phyloP scores from a whole-genome alignment of 495 filamentous ascomycete species.

The Apiosordaria backusii region DNA sequence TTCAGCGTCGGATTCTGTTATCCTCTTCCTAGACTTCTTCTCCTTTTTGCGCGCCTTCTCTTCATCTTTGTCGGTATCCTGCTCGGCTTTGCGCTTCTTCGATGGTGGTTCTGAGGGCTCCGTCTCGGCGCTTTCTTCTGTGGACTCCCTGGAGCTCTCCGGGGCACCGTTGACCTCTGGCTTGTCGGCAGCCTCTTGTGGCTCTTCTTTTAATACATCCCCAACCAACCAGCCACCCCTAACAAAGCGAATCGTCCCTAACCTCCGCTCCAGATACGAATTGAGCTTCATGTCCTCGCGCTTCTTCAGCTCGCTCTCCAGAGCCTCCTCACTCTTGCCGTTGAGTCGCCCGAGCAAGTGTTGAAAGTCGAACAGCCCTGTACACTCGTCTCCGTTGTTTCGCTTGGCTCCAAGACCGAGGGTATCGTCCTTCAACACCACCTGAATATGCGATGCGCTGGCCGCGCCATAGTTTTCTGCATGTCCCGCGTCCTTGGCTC shows the following conservation, averaged over 20 bases:
- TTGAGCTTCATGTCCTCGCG: conserved; percentile 61
- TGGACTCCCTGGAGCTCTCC: not conserved
- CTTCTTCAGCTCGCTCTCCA: conserved; percentile 61
- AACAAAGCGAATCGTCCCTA: conserved; percentile 75
- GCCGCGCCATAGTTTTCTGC: conserved; percentile 69
- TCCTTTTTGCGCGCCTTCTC: conserved; percentile 32
- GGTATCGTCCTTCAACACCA: conserved; percentile 81
- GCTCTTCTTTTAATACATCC: conserved; percentile 39
- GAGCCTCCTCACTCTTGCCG: conserved; percentile 68
- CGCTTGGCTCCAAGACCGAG: conserved; percentile 79
- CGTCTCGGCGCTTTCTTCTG: not conserved
- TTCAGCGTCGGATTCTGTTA: conserved; percentile 31
- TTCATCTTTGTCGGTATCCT: conserved; percentile 26
- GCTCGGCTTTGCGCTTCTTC: conserved; percentile 27
- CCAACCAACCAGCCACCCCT: conserved; percentile 73
- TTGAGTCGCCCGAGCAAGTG: conserved; percentile 83
- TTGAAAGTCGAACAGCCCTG: conserved; percentile 79
- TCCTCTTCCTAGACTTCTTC: conserved; percentile 46
- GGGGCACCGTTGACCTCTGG: not conserved
- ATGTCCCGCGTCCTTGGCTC: conserved; percentile 68
- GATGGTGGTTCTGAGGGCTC: conserved; percentile 8
- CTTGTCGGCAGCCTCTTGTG: conserved; percentile 8
- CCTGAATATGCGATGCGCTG: conserved; percentile 72
- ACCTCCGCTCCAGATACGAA: conserved; percentile 64
- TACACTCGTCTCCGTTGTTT: conserved; percentile 65